These are phyloP conservation scores for Colletotrichum sp. DNA, from an alignment of 2,329 filamentous ascomycete species.

Conservation along the genomic window DNA sequence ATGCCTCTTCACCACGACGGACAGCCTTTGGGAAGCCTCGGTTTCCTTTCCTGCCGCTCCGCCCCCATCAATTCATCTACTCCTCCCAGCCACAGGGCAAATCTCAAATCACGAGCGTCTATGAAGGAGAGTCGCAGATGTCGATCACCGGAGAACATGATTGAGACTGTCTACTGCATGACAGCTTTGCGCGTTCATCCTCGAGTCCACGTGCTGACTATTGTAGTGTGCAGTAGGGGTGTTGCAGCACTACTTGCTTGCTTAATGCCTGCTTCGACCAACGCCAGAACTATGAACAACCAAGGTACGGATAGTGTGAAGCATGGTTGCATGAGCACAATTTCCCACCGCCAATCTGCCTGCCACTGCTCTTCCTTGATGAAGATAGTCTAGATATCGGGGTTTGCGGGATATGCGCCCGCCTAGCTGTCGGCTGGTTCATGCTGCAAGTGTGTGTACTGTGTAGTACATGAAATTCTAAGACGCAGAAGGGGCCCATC, in stretches of 20 bases:
- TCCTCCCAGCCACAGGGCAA: neutral
- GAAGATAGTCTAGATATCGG: neutral
- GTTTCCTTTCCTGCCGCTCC: neutral
- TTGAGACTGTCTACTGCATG: neutral
- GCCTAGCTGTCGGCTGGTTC: neutral
- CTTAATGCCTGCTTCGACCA: neutral
- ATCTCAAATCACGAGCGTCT: neutral
- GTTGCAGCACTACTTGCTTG: neutral
- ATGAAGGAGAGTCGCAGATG: neutral
- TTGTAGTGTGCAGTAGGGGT: neutral
- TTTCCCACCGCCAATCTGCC: neutral
- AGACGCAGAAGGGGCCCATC: neutral
- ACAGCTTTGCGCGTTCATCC: neutral
- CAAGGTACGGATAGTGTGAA: neutral
- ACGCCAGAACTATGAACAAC: neutral
- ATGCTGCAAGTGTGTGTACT: neutral
- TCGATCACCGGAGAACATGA: neutral
- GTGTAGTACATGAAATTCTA: neutral
- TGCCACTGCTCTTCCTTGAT: neutral
- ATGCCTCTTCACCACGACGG: neutral
- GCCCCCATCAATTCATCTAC: neutral
- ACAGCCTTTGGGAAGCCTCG: neutral
- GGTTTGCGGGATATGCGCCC: neutral
- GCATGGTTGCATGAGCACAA: neutral
- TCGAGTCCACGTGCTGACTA: neutral